phyloP scores from a whole-genome alignment of 2,329 filamentous ascomycete species.

The Trichoderma sp. region DNA sequence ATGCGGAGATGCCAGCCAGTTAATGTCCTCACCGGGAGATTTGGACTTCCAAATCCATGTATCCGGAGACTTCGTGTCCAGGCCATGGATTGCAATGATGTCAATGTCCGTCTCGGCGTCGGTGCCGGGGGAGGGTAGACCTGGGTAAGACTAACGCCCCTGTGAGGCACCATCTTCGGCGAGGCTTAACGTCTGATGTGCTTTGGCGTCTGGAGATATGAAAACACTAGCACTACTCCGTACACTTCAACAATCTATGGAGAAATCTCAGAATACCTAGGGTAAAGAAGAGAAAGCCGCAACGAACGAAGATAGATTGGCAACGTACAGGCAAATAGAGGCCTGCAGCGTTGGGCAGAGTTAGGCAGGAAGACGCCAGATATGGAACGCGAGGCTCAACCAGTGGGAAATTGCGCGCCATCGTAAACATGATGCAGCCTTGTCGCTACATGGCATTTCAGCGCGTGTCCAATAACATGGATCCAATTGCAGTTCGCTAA shows the following conservation, averaged over 20 bases:
- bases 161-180: background rate
- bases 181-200: too few relatives aligned
- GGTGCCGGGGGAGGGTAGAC: background rate
- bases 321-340: background rate
- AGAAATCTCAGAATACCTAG: too few relatives aligned
- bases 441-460: too few relatives aligned
- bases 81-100: slow-evolving; percentile 41
- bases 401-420: too few relatives aligned
- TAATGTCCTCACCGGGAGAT: slow-evolving; percentile 21
- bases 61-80: slow-evolving; percentile 34
- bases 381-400: background rate
- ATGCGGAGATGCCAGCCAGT: slow-evolving; percentile 29
- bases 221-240: background rate
- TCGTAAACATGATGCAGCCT: too few relatives aligned
- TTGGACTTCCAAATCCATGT: slow-evolving; percentile 31
- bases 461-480: too few relatives aligned
- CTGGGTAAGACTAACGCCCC: background rate
- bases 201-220: background rate
- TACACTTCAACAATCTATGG: too few relatives aligned
- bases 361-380: background rate
- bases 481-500: background rate
- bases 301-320: background rate
- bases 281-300: background rate
- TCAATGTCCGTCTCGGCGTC: slow-evolving; percentile 25
- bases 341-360: background rate